A percentile compares a stretch with the other conserved stretches of the same genome.
phyloP scores from a whole-genome alignment of 257 asterid genomes.

The Nicotiana knightiana region DNA sequence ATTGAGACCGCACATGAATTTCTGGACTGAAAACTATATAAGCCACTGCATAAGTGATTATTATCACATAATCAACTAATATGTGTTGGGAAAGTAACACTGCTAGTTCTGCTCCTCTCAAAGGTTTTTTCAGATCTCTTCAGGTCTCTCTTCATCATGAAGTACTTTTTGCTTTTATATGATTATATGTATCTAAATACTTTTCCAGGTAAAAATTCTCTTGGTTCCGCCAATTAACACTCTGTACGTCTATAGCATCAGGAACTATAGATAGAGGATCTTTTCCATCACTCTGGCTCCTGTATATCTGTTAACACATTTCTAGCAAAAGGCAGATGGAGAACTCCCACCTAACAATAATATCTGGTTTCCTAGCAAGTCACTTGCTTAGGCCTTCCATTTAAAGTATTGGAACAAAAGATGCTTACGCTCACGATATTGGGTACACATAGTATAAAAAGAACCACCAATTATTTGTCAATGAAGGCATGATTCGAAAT shows the following conservation, averaged over 20 bases:
- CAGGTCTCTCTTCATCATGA: neutral
- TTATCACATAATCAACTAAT: neutral
- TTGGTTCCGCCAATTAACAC: neutral
- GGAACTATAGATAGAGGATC: neutral
- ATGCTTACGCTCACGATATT: neutral
- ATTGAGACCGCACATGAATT: neutral
- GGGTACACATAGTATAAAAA: neutral
- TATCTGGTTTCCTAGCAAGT: neutral
- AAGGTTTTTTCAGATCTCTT: neutral
- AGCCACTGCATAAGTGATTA: neutral
- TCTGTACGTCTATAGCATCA: neutral
- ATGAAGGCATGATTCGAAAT: neutral
- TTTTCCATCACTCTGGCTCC: neutral
- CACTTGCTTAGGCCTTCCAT: neutral
- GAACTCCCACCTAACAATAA: neutral
- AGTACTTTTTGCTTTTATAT: neutral
- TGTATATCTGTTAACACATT: neutral
- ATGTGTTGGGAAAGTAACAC: neutral
- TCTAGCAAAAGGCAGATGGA: neutral
- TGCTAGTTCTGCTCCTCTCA: neutral
- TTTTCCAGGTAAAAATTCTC: neutral
- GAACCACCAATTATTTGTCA: neutral
- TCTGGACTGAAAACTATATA: neutral
- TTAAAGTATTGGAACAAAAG: neutral
- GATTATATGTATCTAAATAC: neutral